phyloP scores from a whole-genome alignment of 495 filamentous ascomycete species.

The Daldinia decipiens region DNA sequence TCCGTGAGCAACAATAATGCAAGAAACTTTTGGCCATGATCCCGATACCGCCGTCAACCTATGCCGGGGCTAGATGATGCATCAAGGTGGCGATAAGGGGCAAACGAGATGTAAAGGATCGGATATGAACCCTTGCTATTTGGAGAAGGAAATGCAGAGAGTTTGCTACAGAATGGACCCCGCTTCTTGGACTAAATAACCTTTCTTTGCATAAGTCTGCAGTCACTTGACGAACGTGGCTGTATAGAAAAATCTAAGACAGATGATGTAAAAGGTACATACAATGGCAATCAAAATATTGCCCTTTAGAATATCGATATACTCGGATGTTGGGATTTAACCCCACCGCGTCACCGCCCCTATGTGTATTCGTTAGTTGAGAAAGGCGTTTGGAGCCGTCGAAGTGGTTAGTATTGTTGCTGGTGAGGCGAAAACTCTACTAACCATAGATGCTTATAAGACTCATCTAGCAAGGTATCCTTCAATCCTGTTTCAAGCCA shows the following conservation, averaged over 20 bases:
- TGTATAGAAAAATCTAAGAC: slow-evolving; percentile 9
- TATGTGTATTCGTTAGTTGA: slow-evolving; percentile 49
- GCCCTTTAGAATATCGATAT: slow-evolving; percentile 87
- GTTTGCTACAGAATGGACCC: slow-evolving; percentile 19
- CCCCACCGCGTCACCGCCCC: slow-evolving; percentile 87
- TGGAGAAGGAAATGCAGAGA: not conserved
- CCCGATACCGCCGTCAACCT: not conserved
- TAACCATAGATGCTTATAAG: slow-evolving; percentile 45
- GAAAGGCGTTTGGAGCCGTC: too few species aligned
- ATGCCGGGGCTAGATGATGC: not conserved
- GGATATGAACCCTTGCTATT: not conserved
- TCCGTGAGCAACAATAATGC: not conserved
- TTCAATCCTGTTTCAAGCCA: slow-evolving; percentile 73
- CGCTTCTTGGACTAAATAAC: not conserved
- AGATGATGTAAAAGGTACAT: slow-evolving; percentile 49
- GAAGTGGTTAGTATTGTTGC: not conserved
- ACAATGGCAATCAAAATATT: slow-evolving; percentile 93
- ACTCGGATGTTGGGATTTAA: slow-evolving; percentile 90
- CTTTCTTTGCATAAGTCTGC: slow-evolving; percentile 11
- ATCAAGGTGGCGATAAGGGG: slow-evolving; percentile 4
- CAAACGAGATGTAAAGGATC: not conserved
- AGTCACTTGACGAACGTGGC: slow-evolving; percentile 12
- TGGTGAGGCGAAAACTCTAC: slow-evolving; percentile 31
- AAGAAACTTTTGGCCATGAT: not conserved
- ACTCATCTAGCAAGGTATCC: slow-evolving; percentile 56